These are phyloP conservation scores for Sphaerulina musiva DNA, from an alignment of 2,329 filamentous ascomycete genomes.

Conservation along the genomic window DNA sequence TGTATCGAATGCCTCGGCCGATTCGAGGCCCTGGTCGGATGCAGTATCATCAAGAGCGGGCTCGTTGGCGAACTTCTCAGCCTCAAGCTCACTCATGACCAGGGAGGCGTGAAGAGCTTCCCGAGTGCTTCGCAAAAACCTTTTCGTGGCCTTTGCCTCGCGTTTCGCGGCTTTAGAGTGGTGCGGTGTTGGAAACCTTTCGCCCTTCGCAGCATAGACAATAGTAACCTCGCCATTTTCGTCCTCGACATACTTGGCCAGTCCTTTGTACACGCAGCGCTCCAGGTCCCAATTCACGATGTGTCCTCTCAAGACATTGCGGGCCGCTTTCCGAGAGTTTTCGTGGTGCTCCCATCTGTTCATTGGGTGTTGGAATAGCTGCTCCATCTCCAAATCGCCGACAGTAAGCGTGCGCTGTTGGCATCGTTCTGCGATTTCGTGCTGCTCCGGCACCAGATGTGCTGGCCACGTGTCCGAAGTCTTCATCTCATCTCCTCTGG, in stretches of 20 bases:
- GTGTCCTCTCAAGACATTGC: conserved; percentile 8
- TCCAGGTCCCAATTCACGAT: conserved; percentile 8
- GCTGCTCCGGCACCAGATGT: neutral
- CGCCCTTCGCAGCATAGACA: conserved; percentile 5
- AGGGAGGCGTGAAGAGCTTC: conserved; percentile 4
- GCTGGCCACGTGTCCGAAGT: neutral
- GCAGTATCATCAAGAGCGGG: neutral
- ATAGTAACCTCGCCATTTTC: conserved; percentile 4
- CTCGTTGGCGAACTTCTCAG: neutral
- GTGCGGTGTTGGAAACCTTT: conserved; percentile 7
- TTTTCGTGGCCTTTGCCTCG: conserved; percentile 4
- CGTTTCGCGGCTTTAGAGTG: conserved; percentile 1
- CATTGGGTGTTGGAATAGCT: neutral
- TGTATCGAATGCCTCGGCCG: neutral
- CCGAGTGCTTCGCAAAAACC: neutral
- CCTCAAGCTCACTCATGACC: conserved; percentile 6
- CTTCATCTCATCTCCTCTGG: neutral
- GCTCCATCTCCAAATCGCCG: conserved; percentile 5
- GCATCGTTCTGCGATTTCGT: neutral
- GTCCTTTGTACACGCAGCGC: conserved; percentile 6
- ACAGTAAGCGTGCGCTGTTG: conserved; percentile 1
- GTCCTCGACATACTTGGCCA: conserved; percentile 8
- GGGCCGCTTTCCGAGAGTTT: conserved; percentile 3
- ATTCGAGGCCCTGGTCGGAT: neutral
- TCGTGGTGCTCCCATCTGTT: conserved; percentile 1